These are phyloP conservation scores for Narthecium ossifragum DNA, from an alignment of 106 monocot species.

Conservation along the genomic window DNA sequence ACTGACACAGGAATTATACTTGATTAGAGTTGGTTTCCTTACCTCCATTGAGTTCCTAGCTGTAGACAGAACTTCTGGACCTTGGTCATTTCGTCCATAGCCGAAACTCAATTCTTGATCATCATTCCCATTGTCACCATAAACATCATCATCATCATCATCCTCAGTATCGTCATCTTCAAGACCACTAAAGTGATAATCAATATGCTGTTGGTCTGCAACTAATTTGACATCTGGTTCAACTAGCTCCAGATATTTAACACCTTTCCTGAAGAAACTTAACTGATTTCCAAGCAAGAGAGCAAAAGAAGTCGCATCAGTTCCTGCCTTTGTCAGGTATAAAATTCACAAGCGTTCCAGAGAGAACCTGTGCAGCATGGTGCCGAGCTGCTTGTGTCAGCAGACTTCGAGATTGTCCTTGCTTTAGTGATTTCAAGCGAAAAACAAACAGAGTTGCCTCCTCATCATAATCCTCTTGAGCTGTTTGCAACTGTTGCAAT, in stretches of 20 bases:
- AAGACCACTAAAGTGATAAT: slow-evolving; percentile 73
- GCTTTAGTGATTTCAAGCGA: slow-evolving; percentile 91
- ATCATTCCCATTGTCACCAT: slow-evolving; percentile 30
- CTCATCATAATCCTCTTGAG: slow-evolving; percentile 77
- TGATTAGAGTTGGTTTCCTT: too few species aligned
- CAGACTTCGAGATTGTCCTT: slow-evolving; percentile 87
- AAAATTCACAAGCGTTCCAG: neutral
- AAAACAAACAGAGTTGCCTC: slow-evolving; percentile 86
- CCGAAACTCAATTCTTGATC: slow-evolving; percentile 69
- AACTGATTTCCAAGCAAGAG: slow-evolving; percentile 25
- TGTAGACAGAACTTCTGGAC: slow-evolving; percentile 24
- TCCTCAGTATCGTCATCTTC: slow-evolving; percentile 57
- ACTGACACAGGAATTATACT: neutral
- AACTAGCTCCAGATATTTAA: slow-evolving; percentile 65
- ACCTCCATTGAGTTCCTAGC: slow-evolving; percentile 71
- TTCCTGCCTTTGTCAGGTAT: slow-evolving; percentile 2
- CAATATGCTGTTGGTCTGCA: slow-evolving; percentile 79
- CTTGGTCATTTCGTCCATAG: slow-evolving; percentile 43
- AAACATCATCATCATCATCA: slow-evolving; percentile 30
- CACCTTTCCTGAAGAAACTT: slow-evolving; percentile 79
- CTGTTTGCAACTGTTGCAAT: slow-evolving; percentile 61
- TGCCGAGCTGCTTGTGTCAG: slow-evolving; percentile 88
- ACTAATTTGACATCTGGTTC: slow-evolving; percentile 77
- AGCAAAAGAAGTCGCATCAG: neutral
- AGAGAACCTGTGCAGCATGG: slow-evolving; percentile 86